Base-by-base conservation (phyloP, 805 yeast genomes). In the Yueomyces sp. region DNA sequence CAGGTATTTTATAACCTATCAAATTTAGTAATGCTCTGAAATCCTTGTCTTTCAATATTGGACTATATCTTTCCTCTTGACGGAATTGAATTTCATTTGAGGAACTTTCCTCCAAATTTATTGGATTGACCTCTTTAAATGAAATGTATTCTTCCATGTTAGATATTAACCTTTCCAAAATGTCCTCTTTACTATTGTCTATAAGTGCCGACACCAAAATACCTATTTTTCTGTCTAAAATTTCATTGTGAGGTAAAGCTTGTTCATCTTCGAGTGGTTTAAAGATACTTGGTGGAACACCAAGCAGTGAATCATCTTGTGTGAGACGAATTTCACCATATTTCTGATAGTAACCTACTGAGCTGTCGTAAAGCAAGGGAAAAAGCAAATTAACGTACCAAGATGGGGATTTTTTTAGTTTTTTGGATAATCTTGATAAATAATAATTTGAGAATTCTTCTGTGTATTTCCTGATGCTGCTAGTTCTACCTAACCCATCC, bases 311-410 rank as follows among this genome's bases (percentile, higher is more conserved):
- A 5, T 41, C 41, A 27, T 43, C 42, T 4, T 44, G 41, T 1
- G 38, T 8, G 3, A 42, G 28, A 40, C 58, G 76, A 33, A 76
- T 70, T 43, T 59, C 59, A 26, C 60, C 63, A 40, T 54, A 56
- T 46, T 50, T 56, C 46, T 59, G 70, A 51, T 70, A 90, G 39
- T 69, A 64, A 47, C 66, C 64, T 27, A 69, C 65, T 47, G 58
- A 71, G 26, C 61, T 63, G 53, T 67, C 76, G 60, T 56, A 74
- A 47, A 67, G 49, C 51, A 79, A 66, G 39, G 83, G 74, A 56
- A 85, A 85, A 42, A 86, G 63, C 3, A 90, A 53, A 53, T 86
- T 95, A 4, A 74, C 65, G 49, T 59, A 77, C 53, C 70, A 70
- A 43, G 71, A 65, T 40, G 74, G 88, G 48, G 79, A 72, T 51